These are phyloP conservation scores for Phialophora expanda DNA, from an alignment of 2,329 filamentous ascomycete genomes.

Conservation along the genomic window DNA sequence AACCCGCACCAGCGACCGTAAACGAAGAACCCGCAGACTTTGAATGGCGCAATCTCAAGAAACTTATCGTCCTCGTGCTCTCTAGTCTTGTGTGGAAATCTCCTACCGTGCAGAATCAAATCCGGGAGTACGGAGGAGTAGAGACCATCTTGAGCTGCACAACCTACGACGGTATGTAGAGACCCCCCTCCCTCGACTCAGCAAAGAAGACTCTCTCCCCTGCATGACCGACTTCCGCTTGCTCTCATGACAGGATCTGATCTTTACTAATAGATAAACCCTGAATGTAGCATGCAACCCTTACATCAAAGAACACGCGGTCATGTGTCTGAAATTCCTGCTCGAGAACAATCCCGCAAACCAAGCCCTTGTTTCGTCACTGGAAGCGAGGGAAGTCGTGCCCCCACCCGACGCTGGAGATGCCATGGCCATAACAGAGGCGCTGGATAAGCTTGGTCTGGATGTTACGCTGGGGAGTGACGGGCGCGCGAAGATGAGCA, in stretches of 20 bases:
- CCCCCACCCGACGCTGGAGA: constrained; percentile 44
- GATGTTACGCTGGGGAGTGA: constrained; percentile 51
- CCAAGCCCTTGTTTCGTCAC: constrained; percentile 59
- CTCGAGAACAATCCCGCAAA: constrained; percentile 59
- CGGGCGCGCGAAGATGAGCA: constrained; percentile 44
- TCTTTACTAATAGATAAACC: constrained; percentile 9
- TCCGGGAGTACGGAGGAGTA: constrained; percentile 82
- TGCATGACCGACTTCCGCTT: background rate
- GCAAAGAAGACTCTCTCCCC: background rate
- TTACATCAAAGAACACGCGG: constrained; percentile 89
- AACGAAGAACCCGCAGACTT: constrained; percentile 69
- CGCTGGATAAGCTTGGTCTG: constrained; percentile 50
- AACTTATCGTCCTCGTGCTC: constrained; percentile 86
- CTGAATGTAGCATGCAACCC: constrained; percentile 64
- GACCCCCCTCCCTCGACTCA: background rate
- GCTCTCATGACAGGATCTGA: constrained; percentile 5
- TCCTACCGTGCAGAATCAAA: constrained; percentile 82
- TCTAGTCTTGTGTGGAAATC: constrained; percentile 89
- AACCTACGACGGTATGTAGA: constrained; percentile 76
- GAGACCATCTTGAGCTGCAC: constrained; percentile 88
- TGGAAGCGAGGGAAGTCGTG: constrained; percentile 51
- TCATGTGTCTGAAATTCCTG: constrained; percentile 80
- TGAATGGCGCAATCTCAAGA: constrained; percentile 84
- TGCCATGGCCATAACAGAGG: constrained; percentile 42
- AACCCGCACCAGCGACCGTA: constrained; percentile 49